phyloP scores from a whole-genome alignment of 75 land plant species.

The Chamaecyparis obtusa region DNA sequence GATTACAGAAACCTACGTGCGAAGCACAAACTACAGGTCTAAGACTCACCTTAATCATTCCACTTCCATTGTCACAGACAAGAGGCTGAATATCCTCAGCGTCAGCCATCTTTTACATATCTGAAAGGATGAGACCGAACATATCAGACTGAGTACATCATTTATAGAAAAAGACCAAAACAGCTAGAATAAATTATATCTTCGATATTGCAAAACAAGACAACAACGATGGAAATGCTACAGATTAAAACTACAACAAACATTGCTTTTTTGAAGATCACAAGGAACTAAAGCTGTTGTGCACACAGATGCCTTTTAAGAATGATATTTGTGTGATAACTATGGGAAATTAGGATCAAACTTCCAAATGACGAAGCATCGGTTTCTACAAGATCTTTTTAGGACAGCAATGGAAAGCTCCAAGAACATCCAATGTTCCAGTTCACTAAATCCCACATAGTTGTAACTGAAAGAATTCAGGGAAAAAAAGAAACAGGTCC shows the following conservation, averaged over 20 bases:
- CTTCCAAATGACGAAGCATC: not conserved
- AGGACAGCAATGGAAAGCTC: not conserved
- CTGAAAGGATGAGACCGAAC: not conserved
- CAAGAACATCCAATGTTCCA: not conserved
- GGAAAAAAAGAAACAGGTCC: not conserved
- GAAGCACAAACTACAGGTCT: not conserved
- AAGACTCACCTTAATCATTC: too few species aligned
- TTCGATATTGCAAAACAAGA: not conserved
- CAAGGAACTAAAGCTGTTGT: too few species aligned
- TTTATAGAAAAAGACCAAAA: not conserved
- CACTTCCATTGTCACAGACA: too few species aligned
- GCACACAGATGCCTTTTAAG: too few species aligned
- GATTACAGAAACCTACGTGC: not conserved
- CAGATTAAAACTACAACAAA: not conserved
- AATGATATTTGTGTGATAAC: not conserved
- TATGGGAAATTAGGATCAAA: not conserved
- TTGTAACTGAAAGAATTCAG: too few species aligned
- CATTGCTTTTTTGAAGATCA: too few species aligned
- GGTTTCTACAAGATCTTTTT: not conserved
- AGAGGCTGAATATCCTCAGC: too few species aligned
- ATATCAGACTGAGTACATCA: not conserved
- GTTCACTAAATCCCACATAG: not conserved
- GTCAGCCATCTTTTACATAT: slow-evolving; percentile 19
- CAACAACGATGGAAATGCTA: not conserved
- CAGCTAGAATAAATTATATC: not conserved